These are phyloP conservation scores for Helichrysum umbraculigerum DNA, from an alignment of 129 eudicot species.

Conservation along the genomic window DNA sequence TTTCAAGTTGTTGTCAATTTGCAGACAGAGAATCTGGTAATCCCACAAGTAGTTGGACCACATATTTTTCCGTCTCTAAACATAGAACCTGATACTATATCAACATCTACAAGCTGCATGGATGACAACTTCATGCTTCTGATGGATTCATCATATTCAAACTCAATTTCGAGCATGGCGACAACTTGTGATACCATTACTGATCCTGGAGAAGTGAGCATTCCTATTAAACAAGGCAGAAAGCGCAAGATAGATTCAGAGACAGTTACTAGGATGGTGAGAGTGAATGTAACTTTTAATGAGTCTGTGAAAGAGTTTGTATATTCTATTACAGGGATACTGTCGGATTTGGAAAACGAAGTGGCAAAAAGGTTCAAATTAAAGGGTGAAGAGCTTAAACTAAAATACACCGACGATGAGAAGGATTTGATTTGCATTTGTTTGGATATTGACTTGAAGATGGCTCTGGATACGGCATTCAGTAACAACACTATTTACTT, in stretches of 20 bases:
- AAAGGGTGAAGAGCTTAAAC: not conserved
- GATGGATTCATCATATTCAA: too few relatives aligned
- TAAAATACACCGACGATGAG: not conserved
- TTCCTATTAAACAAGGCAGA: not conserved
- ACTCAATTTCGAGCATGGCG: too few relatives aligned
- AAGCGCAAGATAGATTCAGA: slow-evolving; percentile 14
- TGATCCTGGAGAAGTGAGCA: slow-evolving; percentile 3
- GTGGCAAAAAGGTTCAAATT: not conserved
- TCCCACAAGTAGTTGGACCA: too few relatives aligned
- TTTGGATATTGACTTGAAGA: not conserved
- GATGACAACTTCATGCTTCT: not conserved
- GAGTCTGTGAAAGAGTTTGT: not conserved
- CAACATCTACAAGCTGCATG: not conserved
- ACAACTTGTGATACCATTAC: not conserved
- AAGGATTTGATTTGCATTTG: not conserved
- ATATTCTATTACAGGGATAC: not conserved
- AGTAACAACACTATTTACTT: too few relatives aligned
- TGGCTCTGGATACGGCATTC: too few relatives aligned
- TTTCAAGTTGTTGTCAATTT: too few relatives aligned
- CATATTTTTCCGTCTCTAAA: too few relatives aligned
- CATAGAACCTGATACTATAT: too few relatives aligned
- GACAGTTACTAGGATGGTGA: not conserved
- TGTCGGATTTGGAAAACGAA: not conserved
- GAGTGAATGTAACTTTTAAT: not conserved
- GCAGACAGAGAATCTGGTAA: too few relatives aligned